Evolutionary conservation across 345 rosid genomes (phyloP), one percentile per base, ranked within the genome.

Genomic region (Populus nigra): DNA sequence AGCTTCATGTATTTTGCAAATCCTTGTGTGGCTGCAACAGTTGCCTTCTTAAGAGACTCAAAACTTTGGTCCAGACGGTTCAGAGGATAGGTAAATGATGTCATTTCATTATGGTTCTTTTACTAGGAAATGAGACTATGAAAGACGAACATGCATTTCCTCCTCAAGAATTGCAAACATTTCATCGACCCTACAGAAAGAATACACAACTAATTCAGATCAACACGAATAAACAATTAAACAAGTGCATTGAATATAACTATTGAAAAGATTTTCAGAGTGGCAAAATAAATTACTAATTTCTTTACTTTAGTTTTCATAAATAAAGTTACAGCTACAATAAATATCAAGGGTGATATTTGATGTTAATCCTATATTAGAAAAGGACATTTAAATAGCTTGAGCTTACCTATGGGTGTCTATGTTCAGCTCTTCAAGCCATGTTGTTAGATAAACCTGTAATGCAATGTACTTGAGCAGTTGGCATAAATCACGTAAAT

Each of bases 341-440:
- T 55, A n/a, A 45, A 57, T 22, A 36, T 72, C 69, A 31, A 16
- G 27, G 25, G 23, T 11, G 65, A 47, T 47, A 15, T 47, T 47
- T 47, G 50, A 47, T 15, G 16, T 47, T 47, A 47, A 0, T 22
- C 12, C 68, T 50, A 29, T 23, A 57, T 73, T 3, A 2, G 23
- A 39, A 23, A 38, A 16, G 13, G 38, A 22, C 18, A 8, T 36
- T 55, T 17, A 35, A 38, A 5, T 53, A 47, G 50, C 12, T 10
- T 3, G 50, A 66, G 31, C 72, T 85, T 84, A 92, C 98, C 98
- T 91, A 53, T 80, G 86, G 71, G 79, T 65, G 77, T 89, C 90
- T 27, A 92, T 76, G 75, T 91, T 90, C 71, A 89, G 90, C 81
- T 90, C 94, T 23, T 94, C 90, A 80, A 89, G 89, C 98, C 97